These are phyloP conservation scores for Sphaerobolus stellatus DNA, from an alignment of 1,284 basidiomycete species.

Conservation along the genomic window DNA sequence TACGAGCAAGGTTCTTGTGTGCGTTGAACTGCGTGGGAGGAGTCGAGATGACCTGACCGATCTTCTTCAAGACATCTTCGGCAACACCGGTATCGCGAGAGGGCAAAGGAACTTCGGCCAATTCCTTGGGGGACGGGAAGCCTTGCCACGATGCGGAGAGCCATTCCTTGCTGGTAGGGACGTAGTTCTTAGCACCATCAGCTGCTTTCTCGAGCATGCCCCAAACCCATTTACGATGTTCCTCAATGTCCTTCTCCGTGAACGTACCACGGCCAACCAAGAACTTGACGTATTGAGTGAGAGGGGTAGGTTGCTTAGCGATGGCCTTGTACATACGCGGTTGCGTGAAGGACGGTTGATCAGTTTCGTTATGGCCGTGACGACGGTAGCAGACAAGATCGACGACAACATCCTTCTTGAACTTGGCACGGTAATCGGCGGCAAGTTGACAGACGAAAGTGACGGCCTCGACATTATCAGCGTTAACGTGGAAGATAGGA, in stretches of 20 bases:
- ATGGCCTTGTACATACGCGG: conserved; percentile 99
- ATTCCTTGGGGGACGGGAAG: conserved; percentile 95
- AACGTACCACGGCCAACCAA: conserved; percentile 92
- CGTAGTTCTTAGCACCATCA: conserved; percentile 89
- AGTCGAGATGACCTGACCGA: conserved; percentile 85
- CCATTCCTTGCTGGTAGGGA: conserved; percentile 94
- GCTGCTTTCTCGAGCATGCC: conserved; percentile 95
- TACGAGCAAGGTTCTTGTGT: conserved; percentile 94
- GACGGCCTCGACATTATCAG: conserved; percentile 97
- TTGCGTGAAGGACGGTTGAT: conserved; percentile 98
- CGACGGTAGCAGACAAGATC: conserved; percentile 99
- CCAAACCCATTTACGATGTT: conserved; percentile 99
- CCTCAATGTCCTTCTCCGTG: conserved; percentile 94
- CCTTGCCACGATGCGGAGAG: conserved; percentile 97
- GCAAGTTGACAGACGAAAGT: conserved; percentile 98
- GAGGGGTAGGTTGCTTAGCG: conserved; percentile 88
- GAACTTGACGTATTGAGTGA: conserved; percentile 91
- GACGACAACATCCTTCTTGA: conserved; percentile 98
- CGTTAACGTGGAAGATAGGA: conserved; percentile 99
- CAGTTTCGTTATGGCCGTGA: conserved; percentile 99
- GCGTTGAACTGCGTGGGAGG: conserved; percentile 86
- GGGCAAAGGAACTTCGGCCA: conserved; percentile 90
- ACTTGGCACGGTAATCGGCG: conserved; percentile 97
- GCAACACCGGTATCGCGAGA: conserved; percentile 85
- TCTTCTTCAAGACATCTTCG: conserved; percentile 74